These are phyloP conservation scores for Furcasterigmium furcatum DNA, from an alignment of 2,329 filamentous ascomycete species.

Conservation along the genomic window DNA sequence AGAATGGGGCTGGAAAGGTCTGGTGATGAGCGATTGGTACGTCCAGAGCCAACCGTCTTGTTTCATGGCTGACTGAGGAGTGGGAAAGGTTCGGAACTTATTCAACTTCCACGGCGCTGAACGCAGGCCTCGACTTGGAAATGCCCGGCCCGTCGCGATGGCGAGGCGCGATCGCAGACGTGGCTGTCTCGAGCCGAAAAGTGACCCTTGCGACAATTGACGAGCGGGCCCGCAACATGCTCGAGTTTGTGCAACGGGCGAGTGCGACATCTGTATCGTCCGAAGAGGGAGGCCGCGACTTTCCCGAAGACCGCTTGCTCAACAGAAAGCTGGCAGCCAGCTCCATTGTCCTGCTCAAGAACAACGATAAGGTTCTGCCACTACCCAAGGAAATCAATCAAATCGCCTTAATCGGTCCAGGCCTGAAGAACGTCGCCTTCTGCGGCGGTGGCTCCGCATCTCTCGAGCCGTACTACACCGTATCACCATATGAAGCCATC, in stretches of 20 bases:
- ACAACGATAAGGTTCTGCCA: conserved; percentile 61
- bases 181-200: conserved; percentile 4
- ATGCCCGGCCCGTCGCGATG: conserved; percentile 54
- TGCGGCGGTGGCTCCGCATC: conserved; percentile 62
- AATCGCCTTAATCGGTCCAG: conserved; percentile 15
- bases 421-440: conserved; percentile 17
- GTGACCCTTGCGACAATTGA: conserved; percentile 33
- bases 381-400: conserved; percentile 54
- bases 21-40: conserved; percentile 59
- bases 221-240: conserved; percentile 50
- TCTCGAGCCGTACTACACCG: conserved; percentile 59
- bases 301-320: conserved; percentile 53
- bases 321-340: conserved; percentile 65
- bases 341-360: conserved; percentile 73
- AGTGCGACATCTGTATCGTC: conserved; percentile 40
- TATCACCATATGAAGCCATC: conserved; percentile 71
- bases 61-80: not conserved
- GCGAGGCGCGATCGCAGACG: not conserved
- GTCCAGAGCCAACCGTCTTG: not conserved
- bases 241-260: conserved; percentile 55
- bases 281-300: conserved; percentile 22
- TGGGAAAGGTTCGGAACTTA: conserved; percentile 42
- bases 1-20: conserved; percentile 55
- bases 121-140: conserved; percentile 54
- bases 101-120: conserved; percentile 45